phyloP scores from a whole-genome alignment of 345 rosid genomes.

The Euphorbia peplus region DNA sequence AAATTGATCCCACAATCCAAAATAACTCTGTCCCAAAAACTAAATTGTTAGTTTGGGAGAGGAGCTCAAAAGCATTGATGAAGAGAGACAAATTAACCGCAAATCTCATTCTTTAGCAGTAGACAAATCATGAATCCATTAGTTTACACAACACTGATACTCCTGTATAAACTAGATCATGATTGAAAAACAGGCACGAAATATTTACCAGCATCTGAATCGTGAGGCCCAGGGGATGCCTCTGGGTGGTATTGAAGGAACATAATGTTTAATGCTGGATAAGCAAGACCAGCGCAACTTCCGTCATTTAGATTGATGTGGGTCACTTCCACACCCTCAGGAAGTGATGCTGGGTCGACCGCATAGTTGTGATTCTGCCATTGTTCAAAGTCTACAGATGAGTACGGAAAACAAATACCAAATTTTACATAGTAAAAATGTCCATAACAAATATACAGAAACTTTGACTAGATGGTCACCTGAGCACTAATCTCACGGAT shows the following conservation, averaged over 20 bases:
- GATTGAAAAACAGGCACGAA: not conserved
- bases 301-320: slow-evolving; percentile 91
- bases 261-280: slow-evolving; percentile 66
- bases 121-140: not conserved
- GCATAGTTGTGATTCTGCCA: slow-evolving; percentile 95
- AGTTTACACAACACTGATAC: not conserved
- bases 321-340: slow-evolving; percentile 82
- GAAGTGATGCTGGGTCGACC: slow-evolving; percentile 85
- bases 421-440: not conserved
- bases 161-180: not conserved
- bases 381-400: no score
- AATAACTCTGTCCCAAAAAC: not conserved
- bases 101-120: no score
- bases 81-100: not conserved
- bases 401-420: not conserved
- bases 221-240: slow-evolving; percentile 97
- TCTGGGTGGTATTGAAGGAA: slow-evolving; percentile 97
- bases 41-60: not conserved
- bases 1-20: no score
- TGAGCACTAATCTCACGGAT: slow-evolving; percentile 86
- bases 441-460: not conserved
- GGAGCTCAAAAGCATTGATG: not conserved
- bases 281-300: slow-evolving; percentile 95
- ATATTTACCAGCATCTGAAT: slow-evolving; percentile 66
- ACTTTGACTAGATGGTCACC: slow-evolving; percentile 35